A percentile compares a stretch with the other conserved stretches of the same genome.
phyloP scores from a whole-genome alignment of 2,329 filamentous ascomycete genomes.

The Didymellaceae sp. region DNA sequence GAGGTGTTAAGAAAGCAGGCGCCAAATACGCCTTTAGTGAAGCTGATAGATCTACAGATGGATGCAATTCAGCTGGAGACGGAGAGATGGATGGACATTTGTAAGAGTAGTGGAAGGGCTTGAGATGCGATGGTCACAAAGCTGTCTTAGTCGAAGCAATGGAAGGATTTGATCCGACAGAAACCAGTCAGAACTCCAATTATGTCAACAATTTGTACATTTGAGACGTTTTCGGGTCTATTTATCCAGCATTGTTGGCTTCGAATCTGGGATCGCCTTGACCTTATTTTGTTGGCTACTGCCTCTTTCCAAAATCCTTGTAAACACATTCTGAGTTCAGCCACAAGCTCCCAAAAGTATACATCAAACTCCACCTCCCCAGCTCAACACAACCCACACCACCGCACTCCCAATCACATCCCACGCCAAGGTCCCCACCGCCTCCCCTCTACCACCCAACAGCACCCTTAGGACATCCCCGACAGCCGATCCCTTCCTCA shows the following conservation, averaged over 20 bases:
- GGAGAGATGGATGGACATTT: conserved; percentile 59
- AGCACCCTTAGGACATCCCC: conserved; percentile 18
- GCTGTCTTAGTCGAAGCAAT: too few species aligned
- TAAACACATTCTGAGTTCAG: too few species aligned
- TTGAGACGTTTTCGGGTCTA: too few species aligned
- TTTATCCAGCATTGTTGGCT: too few species aligned
- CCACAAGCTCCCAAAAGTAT: too few species aligned
- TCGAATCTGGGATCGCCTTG: too few species aligned
- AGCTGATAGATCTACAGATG: conserved; percentile 56
- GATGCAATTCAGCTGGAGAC: conserved; percentile 51
- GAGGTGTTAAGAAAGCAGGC: conserved; percentile 52
- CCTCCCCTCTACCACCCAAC: conserved; percentile 18
- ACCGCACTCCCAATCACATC: conserved; percentile 31
- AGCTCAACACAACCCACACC: conserved; percentile 26
- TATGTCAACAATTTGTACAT: too few species aligned
- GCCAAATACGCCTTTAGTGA: conserved; percentile 33
- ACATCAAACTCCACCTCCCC: conserved; percentile 35
- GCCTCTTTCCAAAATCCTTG: too few species aligned
- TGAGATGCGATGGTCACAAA: too few species aligned
- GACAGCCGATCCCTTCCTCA: conserved; percentile 21
- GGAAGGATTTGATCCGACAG: too few species aligned
- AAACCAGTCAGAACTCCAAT: too few species aligned
- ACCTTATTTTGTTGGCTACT: too few species aligned
- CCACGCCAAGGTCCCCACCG: conserved; percentile 37
- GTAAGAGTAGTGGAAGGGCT: conserved; percentile 55